Percentiles rank a stretch among this genome's conserved stretches.
These are phyloP conservation scores for Flaveria ramosissima DNA, from an alignment of 129 eudicot species.

Conservation along the genomic window DNA sequence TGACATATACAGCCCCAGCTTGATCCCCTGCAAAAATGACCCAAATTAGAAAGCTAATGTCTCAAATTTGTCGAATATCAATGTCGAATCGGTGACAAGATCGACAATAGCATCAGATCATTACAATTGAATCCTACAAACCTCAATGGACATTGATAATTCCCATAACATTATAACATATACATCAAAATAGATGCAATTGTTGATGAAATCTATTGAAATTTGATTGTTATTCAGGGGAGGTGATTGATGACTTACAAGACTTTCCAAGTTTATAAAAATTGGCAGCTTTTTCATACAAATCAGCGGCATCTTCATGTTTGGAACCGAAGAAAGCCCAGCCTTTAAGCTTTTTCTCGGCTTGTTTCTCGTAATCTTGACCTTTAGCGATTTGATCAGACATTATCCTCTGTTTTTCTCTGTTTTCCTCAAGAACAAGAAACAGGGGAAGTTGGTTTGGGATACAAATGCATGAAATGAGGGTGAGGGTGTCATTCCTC, in stretches of 20 bases:
- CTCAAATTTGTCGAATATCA: not conserved
- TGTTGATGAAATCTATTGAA: too few species aligned
- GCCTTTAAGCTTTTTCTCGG: slow-evolving; percentile 16
- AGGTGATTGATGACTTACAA: not conserved
- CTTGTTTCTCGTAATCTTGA: slow-evolving; percentile 11
- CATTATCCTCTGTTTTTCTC: not conserved
- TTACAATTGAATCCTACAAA: not conserved
- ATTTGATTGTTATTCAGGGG: not conserved
- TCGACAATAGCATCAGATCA: not conserved
- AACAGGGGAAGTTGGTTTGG: slow-evolving; percentile 15
- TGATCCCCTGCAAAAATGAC: not conserved
- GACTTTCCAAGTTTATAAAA: slow-evolving; percentile 11
- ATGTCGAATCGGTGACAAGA: too few species aligned
- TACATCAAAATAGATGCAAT: too few species aligned
- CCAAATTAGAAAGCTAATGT: not conserved
- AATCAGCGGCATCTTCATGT: slow-evolving; percentile 9
- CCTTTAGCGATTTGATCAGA: slow-evolving; percentile 14
- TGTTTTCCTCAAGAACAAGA: not conserved
- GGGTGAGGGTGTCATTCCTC: not conserved
- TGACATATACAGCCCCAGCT: slow-evolving; percentile 9
- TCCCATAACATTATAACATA: not conserved
- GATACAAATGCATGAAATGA: slow-evolving; percentile 2
- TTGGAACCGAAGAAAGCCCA: slow-evolving; percentile 14
- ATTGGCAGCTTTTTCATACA: slow-evolving; percentile 12
- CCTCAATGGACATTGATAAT: not conserved